Evolutionary conservation across 2,329 filamentous ascomycete species (phyloP).

Genomic region (Arthrobotrys pseudoclavata): DNA sequence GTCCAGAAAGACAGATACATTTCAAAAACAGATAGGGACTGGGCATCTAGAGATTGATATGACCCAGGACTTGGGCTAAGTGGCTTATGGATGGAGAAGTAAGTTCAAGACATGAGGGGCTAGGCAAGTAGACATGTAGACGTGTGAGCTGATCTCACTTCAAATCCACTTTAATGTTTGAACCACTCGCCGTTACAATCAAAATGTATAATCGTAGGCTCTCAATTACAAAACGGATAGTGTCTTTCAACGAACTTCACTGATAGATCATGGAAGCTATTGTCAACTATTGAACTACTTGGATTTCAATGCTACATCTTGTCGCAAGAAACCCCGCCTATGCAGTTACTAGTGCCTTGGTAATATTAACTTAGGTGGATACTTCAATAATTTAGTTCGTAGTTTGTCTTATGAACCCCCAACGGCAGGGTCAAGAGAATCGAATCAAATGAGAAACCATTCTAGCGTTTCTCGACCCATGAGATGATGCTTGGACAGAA

Average conservation of each 20-base stretch:
- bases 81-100: conserved; percentile 3
- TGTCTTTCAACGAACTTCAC: conserved; percentile 10
- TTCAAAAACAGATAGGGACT: not conserved
- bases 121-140: conserved; percentile 1
- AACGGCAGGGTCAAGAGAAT: conserved; percentile 45
- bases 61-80: not conserved
- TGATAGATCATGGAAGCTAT: conserved; percentile 24
- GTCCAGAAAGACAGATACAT: not conserved
- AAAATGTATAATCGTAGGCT: not conserved
- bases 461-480: conserved; percentile 41
- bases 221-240: not conserved
- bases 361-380: conserved; percentile 43
- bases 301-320: conserved; percentile 19
- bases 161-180: not conserved
- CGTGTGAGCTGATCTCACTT: conserved; percentile 9
- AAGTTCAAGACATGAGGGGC: conserved; percentile 14
- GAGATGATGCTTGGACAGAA: conserved; percentile 34
- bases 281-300: conserved; percentile 7
- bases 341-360: conserved; percentile 31
- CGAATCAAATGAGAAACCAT: conserved; percentile 36
- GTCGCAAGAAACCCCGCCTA: conserved; percentile 38
- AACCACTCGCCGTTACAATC: not conserved
- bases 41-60: not conserved
- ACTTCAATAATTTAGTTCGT: conserved; percentile 28
- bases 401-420: conserved; percentile 43